Base-by-base conservation (phyloP, 441 rosid species). In the Euphorbia celastroides region DNA sequence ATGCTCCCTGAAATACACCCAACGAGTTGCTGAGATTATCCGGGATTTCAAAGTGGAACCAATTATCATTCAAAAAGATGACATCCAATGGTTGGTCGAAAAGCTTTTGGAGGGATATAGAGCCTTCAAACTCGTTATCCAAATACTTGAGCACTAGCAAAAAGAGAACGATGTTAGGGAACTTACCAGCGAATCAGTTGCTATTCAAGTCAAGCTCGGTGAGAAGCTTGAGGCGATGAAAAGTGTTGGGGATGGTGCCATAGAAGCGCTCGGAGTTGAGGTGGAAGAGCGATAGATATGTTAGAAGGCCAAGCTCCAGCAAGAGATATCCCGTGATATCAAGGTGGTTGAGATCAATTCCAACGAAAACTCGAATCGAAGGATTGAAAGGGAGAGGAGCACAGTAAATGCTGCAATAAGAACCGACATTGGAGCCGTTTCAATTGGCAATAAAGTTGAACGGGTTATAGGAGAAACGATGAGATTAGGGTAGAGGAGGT, bases 241-340 rank as follows among this genome's bases (percentile, higher is more conserved):
- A 38, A 68, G 75, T 86, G 60, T 70, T 70, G 0, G 98, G 97
- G 25, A 93, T 72, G 56, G 82, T 75, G 19, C 97, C 98, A 51
- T 97, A 93, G 32, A 90, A 88, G 38, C 97, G 69, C 72, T 93
- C 90, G 0, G 97, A 80, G 75, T 88, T 93, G 52, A 93, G 20
- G 72, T 93, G 98, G 65, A 93, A 76, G 50, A 93, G 67, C 0
- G 93, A 89, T 2, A 81, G 65, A 41, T 93, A 96, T 0, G 92
- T 77, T 70, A 90, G 48, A 23, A 87, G 77, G 20, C 96, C 96
- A 38, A 90, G 72, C 76, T 93, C 95, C 0, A 60, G 75, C 0
- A 96, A 95, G 52, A 93, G 82, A 74, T 82, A 86, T 1, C 93
- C 97, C 0, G 97, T 97, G 26, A 93, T 89, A 75, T 93, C 98